Base-by-base conservation (phyloP, 164 flowering plant genomes). In the Berberis thunbergii region DNA sequence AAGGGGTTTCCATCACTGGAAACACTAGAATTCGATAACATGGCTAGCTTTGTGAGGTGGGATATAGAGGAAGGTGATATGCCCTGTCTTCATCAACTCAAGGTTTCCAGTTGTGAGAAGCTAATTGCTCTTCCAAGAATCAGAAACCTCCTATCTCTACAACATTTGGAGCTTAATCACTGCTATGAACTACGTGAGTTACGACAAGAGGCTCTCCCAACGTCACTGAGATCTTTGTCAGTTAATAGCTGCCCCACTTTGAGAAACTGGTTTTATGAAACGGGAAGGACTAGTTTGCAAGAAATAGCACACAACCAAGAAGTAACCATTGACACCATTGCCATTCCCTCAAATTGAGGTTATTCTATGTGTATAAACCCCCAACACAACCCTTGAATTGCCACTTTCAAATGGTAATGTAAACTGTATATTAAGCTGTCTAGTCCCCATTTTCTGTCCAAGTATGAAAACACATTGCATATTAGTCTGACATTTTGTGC, bases 1-100 rank as follows among this genome's bases (percentile, higher is more conserved):
- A 8, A 9, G 10, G 66, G 59, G 8, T 64, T 54, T 53, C 67
- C 43, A 43, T 38, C 59, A 4, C 67, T 64, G 41, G 60, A 64
- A 60, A 64, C 10, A 5, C 60, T 64, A 10, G 59, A 3, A 43
- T 64, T 64, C 11, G 4, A 12, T 11, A 43, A 55, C 52, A 64
- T 64, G 67, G 11, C 49, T 3, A 64, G 5, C 2, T 43, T 57
- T 41, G 42, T 6, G 42, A 4, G 3, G 1, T 64, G 67, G 67
- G 13, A 26, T 8, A 60, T 63, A 13, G 59, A 42, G 4, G 49
- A 53, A 53, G 59, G 66, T n/a, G 49, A 43, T 6, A 5, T 63
- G 6, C 41, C 41, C 2, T 7, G 41, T 6, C 58, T 63, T 13
- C 49, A 49, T 7, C 7, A 43, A 43, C 42, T 63, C 9, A 43